Evolutionary conservation across 768 basidiomycete genomes (phyloP), one percentile per base, ranked within the genome.

Genomic region (Megacollybia marginata): DNA sequence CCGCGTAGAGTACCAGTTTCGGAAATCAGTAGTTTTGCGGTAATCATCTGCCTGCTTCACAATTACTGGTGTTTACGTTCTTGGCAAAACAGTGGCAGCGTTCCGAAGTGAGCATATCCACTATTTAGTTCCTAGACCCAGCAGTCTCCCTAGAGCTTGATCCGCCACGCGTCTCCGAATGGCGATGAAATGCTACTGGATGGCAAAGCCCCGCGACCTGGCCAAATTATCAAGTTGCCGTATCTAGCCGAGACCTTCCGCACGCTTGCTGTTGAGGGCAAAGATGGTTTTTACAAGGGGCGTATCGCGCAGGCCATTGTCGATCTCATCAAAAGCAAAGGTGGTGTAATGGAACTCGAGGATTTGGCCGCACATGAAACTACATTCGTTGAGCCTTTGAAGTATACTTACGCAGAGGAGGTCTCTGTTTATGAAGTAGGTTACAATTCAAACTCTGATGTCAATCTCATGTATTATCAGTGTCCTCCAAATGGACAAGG

Each of bases 401-500:
- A 80, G 50, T 95, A 95, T 63, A 92, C 86, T 2, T 98, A 90
- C 57, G 85, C 76, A 16, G 72, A 76, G 8, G 88, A 92, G 51
- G 86, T 97, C 7, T 92, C 92, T 0, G 72, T 98, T 0, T 92
- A 92, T 63, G 95, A 99, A 78, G 92, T 88, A 57, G 52, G 72
- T 11, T 13, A 4, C 6, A n/a, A 48, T 20, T 42, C 18, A 12
- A 31, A 7, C 42, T 52, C 28, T 13, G 34, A 16, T 32, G 15
- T 16, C 18, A 15, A 31, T 32, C 46, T 44, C n/a, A 34, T 47
- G n/a, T 46, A 34, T 36, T 13, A 42, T 6, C 42, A 92, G 91
- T 95, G 92, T 58, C 95, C 94, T 8, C 95, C 95, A 0, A 98
- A 96, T 62, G 93, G 95, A 9, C 94, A 97, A 78, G 95, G 94